Evolutionary conservation across 352 stramenopile genomes (phyloP).

Genomic region (Aphanomyces stellatus): DNA sequence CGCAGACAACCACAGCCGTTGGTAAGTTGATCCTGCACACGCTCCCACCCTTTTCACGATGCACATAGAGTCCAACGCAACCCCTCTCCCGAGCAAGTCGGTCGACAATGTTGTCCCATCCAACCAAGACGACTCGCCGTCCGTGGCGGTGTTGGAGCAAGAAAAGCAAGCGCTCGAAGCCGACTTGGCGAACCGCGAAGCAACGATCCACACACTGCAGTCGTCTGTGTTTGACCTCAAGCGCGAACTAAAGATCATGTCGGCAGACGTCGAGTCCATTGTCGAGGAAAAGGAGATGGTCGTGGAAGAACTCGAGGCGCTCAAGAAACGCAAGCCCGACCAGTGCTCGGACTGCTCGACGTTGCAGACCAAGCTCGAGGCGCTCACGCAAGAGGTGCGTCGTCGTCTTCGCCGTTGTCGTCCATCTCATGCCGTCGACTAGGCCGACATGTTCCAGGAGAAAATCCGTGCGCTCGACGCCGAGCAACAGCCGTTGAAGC

Average conservation of each 20-base stretch:
- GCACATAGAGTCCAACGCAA: no score
- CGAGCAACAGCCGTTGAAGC: conserved; percentile 2
- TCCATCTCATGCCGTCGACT: background rate
- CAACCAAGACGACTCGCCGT: no score
- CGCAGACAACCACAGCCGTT: no score
- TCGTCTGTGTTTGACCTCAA: background rate
- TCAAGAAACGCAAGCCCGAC: background rate
- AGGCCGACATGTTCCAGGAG: background rate
- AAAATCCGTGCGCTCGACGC: background rate
- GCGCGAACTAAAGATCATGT: background rate
- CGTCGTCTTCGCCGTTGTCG: background rate
- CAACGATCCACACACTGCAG: background rate
- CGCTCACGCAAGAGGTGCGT: background rate
- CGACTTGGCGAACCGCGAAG: background rate
- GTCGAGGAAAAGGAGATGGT: background rate
- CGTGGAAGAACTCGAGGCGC: background rate
- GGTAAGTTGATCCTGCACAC: no score
- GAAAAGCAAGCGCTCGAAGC: background rate
- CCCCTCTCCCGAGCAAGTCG: no score
- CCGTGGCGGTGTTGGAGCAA: background rate
- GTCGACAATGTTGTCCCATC: no score
- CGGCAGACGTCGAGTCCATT: background rate
- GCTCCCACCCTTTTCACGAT: no score
- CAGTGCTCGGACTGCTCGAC: background rate
- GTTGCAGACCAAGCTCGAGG: background rate